These are phyloP conservation scores for Aspergillus sp. DNA, from an alignment of 2,329 filamentous ascomycete genomes.

Conservation along the genomic window DNA sequence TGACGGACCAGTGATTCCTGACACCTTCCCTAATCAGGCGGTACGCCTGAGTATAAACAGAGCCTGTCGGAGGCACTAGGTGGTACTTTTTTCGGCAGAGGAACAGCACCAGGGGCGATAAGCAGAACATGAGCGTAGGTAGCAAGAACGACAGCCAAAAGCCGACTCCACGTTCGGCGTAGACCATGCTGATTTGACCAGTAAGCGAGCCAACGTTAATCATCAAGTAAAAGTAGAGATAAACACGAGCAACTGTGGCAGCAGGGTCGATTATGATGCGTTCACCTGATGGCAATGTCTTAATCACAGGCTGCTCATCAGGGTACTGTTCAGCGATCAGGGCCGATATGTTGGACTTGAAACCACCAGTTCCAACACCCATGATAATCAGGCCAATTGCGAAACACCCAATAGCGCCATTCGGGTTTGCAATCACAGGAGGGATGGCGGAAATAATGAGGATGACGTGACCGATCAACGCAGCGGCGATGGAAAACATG, in stretches of 20 bases:
- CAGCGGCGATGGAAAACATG: conserved; percentile 62
- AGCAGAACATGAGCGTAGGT: conserved; percentile 64
- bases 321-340: conserved; percentile 70
- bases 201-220: conserved; percentile 67
- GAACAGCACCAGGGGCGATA: conserved; percentile 62
- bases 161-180: conserved; percentile 72
- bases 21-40: conserved; percentile 60
- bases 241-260: conserved; percentile 67
- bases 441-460: conserved; percentile 67
- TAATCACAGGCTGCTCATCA: conserved; percentile 58
- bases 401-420: conserved; percentile 63
- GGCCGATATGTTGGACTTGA: conserved; percentile 77
- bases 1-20: conserved; percentile 63
- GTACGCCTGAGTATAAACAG: conserved; percentile 67
- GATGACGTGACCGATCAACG: conserved; percentile 67
- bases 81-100: conserved; percentile 64
- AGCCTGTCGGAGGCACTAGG: conserved; percentile 67
- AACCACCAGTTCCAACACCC: conserved; percentile 72
- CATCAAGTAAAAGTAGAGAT: conserved; percentile 69
- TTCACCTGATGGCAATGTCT: conserved; percentile 57
- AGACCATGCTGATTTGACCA: conserved; percentile 66
- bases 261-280: conserved; percentile 69
- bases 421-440: conserved; percentile 57
- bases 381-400: conserved; percentile 65
- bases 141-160: conserved; percentile 63